Percentiles rank a stretch among this genome's conserved stretches.
phyloP scores from a whole-genome alignment of 768 basidiomycete genomes.

The Filobasidium floriforme region DNA sequence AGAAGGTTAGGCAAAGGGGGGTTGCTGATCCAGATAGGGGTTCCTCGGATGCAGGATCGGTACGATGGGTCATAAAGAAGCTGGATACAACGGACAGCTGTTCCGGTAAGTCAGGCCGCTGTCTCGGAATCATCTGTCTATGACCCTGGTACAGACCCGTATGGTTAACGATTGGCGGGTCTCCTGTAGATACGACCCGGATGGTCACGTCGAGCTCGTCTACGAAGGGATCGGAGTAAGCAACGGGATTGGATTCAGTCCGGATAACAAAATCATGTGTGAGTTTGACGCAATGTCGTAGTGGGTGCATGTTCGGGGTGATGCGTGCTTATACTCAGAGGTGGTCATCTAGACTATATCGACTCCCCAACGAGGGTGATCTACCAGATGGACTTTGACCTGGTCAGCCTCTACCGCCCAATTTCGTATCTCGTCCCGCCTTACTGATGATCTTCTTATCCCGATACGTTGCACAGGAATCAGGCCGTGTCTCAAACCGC shows the following conservation, averaged over 20 bases:
- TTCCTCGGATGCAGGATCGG: slow-evolving; percentile 17
- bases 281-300: slow-evolving; percentile 11
- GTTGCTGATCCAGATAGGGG: not conserved
- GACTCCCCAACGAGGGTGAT: slow-evolving; percentile 34
- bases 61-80: slow-evolving; percentile 13
- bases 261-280: slow-evolving; percentile 41
- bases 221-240: slow-evolving; percentile 30
- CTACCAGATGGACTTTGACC: slow-evolving; percentile 29
- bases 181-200: slow-evolving; percentile 32
- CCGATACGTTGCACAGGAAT: slow-evolving; percentile 2
- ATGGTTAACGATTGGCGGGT: not conserved
- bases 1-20: not conserved
- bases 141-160: too few relatives aligned
- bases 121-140: too few relatives aligned
- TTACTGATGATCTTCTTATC: not conserved
- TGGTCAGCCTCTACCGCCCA: slow-evolving; percentile 11
- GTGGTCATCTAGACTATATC: slow-evolving; percentile 32
- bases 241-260: slow-evolving; percentile 40
- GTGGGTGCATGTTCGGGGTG: too few relatives aligned
- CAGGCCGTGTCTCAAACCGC: slow-evolving; percentile 27
- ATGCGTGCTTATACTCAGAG: not conserved
- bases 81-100: slow-evolving; percentile 15
- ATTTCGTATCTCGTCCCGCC: not conserved
- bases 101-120: slow-evolving; percentile 6
- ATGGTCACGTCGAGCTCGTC: slow-evolving; percentile 30